Percentiles rank a stretch among this genome's conserved stretches.
Conservation (phyloP, 345 rosid genomes). For the Balakata baccata region DNA sequence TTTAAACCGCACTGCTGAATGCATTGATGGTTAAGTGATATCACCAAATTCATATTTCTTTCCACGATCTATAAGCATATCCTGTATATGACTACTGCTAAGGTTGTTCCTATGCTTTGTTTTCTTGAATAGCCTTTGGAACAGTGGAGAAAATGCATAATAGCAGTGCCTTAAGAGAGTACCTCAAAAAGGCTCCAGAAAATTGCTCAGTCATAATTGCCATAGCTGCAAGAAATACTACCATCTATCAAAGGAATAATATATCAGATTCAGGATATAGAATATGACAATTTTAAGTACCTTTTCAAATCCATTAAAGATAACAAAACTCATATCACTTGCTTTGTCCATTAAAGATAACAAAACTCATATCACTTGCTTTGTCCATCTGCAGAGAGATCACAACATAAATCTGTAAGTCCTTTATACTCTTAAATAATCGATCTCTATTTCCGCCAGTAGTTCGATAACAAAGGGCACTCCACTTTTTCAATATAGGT, state of each 20-base stretch:
- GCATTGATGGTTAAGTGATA: no score
- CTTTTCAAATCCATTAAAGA: neutral
- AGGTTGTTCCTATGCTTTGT: no score
- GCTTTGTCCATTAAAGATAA: conserved; percentile 73
- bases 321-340: conserved; percentile 38
- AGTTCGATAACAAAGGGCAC: conserved; percentile 98
- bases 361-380: conserved; percentile 50
- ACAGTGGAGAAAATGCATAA: neutral
- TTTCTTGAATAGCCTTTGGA: no score
- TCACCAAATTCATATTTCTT: no score
- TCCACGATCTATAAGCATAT: no score
- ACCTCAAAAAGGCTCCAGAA: conserved; percentile 95
- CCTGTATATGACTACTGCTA: no score
- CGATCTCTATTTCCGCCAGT: conserved; percentile 80
- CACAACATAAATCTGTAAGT: conserved; percentile 68
- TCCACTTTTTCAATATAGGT: conserved; percentile 79
- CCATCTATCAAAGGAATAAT: conserved; percentile 53
- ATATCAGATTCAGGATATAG: conserved; percentile 18
- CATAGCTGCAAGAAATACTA: conserved; percentile 96
- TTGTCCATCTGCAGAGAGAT: conserved; percentile 99
- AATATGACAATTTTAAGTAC: conserved; percentile 6
- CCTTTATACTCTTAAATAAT: conserved; percentile 64
- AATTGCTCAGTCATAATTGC: conserved; percentile 92
- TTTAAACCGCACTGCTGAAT: no score
- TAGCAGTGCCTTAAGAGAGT: conserved; percentile 61